A percentile compares a stretch with the other conserved stretches of the same genome.
These are phyloP conservation scores for Poronia punctata DNA, from an alignment of 495 filamentous ascomycete genomes.

Conservation along the genomic window DNA sequence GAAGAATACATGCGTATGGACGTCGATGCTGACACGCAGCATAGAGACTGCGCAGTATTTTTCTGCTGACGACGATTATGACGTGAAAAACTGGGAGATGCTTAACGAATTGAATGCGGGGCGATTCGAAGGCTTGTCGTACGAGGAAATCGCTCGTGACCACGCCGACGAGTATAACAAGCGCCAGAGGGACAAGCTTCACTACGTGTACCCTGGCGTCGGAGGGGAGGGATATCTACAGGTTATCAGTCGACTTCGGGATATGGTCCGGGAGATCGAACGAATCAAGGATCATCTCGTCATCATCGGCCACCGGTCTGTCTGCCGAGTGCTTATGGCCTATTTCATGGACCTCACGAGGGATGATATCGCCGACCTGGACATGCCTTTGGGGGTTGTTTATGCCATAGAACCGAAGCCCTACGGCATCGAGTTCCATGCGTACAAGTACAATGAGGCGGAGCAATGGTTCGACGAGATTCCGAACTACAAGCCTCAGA, in stretches of 20 bases:
- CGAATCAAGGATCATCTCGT: conserved; percentile 92
- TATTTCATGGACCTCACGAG: conserved; percentile 90
- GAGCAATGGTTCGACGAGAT: conserved; percentile 75
- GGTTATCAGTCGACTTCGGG: conserved; percentile 89
- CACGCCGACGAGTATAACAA: conserved; percentile 71
- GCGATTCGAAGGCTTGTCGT: conserved; percentile 88
- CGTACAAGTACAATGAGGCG: conserved; percentile 75
- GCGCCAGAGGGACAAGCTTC: conserved; percentile 74
- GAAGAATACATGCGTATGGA: conserved; percentile 98
- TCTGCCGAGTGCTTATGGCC: conserved; percentile 84
- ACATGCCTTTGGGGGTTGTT: conserved; percentile 84
- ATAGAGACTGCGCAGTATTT: conserved; percentile 81
- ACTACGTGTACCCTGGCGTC: conserved; percentile 89
- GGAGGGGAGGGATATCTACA: conserved; percentile 95
- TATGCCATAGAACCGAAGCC: conserved; percentile 96
- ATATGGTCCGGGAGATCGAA: conserved; percentile 95
- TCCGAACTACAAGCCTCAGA: conserved; percentile 64
- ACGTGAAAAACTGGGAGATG: conserved; percentile 97
- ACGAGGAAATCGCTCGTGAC: conserved; percentile 71
- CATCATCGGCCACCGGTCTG: conserved; percentile 81
- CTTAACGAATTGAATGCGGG: conserved; percentile 93
- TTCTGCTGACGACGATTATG: conserved; percentile 88
- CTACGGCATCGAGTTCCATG: conserved; percentile 93
- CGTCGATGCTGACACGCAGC: conserved; percentile 86
- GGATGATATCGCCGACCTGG: conserved; percentile 85